phyloP scores from a whole-genome alignment of 2,329 filamentous ascomycete species.

The Stemphylium vesicarium region DNA sequence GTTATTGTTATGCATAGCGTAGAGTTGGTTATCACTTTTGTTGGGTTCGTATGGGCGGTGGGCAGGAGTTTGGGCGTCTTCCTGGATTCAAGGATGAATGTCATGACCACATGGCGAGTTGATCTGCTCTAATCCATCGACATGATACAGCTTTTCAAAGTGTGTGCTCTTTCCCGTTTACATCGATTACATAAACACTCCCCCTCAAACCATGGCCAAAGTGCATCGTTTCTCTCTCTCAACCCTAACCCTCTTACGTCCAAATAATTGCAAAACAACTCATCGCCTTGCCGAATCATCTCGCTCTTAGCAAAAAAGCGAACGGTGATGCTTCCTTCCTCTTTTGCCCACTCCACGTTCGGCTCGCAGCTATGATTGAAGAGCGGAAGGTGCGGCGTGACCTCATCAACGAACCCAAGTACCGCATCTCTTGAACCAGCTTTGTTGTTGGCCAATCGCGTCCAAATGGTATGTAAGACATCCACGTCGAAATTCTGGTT shows the following conservation, averaged over 20 bases:
- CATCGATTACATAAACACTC: too few species aligned
- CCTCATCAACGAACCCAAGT: conserved; percentile 34
- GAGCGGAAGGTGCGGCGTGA: conserved; percentile 38
- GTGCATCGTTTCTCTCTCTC: too few species aligned
- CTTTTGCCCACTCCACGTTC: conserved; percentile 28
- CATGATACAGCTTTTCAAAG: too few species aligned
- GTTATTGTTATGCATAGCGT: conserved; percentile 33
- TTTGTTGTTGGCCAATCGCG: conserved; percentile 44
- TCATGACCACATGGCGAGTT: too few species aligned
- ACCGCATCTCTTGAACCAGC: conserved; percentile 30
- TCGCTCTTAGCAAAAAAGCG: conserved; percentile 14
- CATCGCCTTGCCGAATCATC: background rate
- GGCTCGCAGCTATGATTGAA: conserved; percentile 46
- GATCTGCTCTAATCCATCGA: too few species aligned
- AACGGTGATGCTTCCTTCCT: conserved; percentile 16
- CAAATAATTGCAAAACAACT: too few species aligned
- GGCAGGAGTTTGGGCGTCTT: too few species aligned
- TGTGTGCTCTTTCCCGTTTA: too few species aligned
- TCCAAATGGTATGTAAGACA: conserved; percentile 41
- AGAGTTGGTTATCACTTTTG: conserved; percentile 8
- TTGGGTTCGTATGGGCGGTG: too few species aligned
- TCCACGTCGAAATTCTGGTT: conserved; percentile 34
- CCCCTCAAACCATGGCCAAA: too few species aligned
- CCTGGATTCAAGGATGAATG: too few species aligned
- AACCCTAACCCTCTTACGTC: too few species aligned